Evolutionary conservation across 1,284 basidiomycete species (phyloP), one percentile per base, ranked within the genome.

Genomic region (Waitea zeae): DNA sequence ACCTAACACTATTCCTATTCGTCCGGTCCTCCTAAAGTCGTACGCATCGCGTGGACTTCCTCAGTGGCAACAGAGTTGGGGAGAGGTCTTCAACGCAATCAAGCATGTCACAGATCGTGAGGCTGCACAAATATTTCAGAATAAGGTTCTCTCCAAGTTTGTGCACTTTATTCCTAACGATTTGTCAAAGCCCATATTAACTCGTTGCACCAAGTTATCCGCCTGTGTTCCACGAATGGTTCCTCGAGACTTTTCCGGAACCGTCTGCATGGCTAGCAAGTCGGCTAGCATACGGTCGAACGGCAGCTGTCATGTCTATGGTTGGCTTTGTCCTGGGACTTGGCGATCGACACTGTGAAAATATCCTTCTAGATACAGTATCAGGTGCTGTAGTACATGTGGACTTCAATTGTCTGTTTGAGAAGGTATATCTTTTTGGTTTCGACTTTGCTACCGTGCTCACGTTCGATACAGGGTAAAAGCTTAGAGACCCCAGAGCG

Each of bases 241-340:
- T 98, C 54, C 58, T 96, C 30, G 81, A 87, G 46, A 92, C 83
- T 0, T 99, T 97, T 59, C 92, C 95, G 0, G 95, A 99, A 48
- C 93, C 95, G 0, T 79, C 83, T 0, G 82, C 86, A 0, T 99
- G 95, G 95, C 65, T 98, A 19, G 72, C 80, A 2, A 86, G 83
- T 49, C 75, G 95, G 17, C 59, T 88, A 40, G 69, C 77, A 2
- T 99, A 93, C 50, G 79, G 74, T 12, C 69, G 93, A 30, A 97
- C 95, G 0, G 70, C 82, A 0, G 95, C 95, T 0, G 95, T 98
- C 33, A 98, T 97, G 83, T 95, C 87, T 3, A 98, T 99, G 82
- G 88, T 98, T 17, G 95, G 95, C 14, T 95, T 87, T 46, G 93
- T 99, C 22, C 62, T 99, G 6, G 95, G 93, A 9, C 64, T 99